Evolutionary conservation across 495 filamentous ascomycete genomes (phyloP).

Genomic region (Hypoxylon intermedium): DNA sequence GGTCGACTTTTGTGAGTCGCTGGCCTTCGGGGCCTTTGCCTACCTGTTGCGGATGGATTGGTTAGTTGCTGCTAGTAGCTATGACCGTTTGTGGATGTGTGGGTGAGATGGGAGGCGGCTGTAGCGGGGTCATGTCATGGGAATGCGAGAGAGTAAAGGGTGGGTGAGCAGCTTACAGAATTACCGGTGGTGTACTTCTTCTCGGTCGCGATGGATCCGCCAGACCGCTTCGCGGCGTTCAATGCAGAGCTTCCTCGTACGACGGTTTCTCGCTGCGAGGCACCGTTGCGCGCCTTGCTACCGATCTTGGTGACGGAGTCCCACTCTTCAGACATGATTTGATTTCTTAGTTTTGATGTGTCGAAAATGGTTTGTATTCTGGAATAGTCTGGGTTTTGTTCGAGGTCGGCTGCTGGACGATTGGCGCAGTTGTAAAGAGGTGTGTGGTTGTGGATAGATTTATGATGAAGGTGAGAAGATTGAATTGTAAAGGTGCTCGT

Average conservation of each 20-base stretch:
- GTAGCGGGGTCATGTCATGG: neutral
- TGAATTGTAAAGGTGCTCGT: constrained; percentile 20
- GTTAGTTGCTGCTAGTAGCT: too few species aligned
- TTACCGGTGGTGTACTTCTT: constrained; percentile 88
- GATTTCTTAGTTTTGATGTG: neutral
- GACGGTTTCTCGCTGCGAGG: constrained; percentile 77
- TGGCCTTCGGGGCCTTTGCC: constrained; percentile 74
- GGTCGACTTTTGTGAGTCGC: constrained; percentile 97
- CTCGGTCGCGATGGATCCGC: constrained; percentile 80
- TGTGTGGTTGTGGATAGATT: neutral
- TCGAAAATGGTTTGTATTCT: too few species aligned
- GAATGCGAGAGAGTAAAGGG: neutral
- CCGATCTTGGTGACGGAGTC: constrained; percentile 93
- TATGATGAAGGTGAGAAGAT: too few species aligned
- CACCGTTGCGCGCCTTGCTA: constrained; percentile 72
- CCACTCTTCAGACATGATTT: constrained; percentile 73
- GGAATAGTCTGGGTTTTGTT: too few species aligned
- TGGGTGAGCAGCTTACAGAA: constrained; percentile 65
- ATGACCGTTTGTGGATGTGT: too few species aligned
- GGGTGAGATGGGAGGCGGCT: too few species aligned
- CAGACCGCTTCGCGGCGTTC: constrained; percentile 87
- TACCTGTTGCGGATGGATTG: constrained; percentile 40
- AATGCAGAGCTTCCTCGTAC: constrained; percentile 84
- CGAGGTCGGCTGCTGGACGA: too few species aligned
- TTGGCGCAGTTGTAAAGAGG: neutral